phyloP scores from a whole-genome alignment of 768 basidiomycete genomes.

The Amanita rubescens region DNA sequence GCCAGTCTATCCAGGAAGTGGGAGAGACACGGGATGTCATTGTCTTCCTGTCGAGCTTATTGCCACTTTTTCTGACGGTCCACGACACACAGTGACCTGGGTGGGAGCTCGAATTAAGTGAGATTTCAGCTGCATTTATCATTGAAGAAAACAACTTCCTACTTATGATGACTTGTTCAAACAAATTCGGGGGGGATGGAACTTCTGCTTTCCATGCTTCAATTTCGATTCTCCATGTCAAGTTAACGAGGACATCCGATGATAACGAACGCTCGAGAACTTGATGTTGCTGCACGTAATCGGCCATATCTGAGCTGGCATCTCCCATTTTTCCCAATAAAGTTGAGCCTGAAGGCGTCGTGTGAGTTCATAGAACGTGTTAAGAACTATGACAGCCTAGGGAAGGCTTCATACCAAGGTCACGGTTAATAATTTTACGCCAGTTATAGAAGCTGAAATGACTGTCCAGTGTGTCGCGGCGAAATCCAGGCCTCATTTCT shows the following conservation, averaged over 20 bases:
- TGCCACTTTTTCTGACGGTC: too few species aligned
- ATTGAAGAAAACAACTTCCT: not conserved
- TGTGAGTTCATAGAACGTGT: not conserved
- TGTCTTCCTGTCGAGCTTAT: too few species aligned
- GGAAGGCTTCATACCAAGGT: too few species aligned
- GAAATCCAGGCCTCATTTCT: not conserved
- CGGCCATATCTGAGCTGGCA: not conserved
- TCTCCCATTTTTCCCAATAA: not conserved
- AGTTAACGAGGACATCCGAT: not conserved
- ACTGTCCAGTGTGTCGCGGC: not conserved
- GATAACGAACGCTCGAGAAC: not conserved
- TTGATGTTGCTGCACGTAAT: not conserved
- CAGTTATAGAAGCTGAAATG: too few species aligned
- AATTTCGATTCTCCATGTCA: not conserved
- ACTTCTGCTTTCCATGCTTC: not conserved
- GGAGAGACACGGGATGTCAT: too few species aligned
- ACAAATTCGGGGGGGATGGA: not conserved
- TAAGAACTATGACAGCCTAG: too few species aligned
- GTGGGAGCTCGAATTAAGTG: slow-evolving; percentile 7
- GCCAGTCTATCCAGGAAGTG: too few species aligned
- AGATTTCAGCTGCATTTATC: not conserved
- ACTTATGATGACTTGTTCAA: not conserved
- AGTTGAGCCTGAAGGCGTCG: not conserved
- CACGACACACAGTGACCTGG: not conserved
- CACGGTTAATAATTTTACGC: too few species aligned